These are phyloP conservation scores for Ceratobasidium theobromae DNA, from an alignment of 1,284 basidiomycete species.

Conservation along the genomic window DNA sequence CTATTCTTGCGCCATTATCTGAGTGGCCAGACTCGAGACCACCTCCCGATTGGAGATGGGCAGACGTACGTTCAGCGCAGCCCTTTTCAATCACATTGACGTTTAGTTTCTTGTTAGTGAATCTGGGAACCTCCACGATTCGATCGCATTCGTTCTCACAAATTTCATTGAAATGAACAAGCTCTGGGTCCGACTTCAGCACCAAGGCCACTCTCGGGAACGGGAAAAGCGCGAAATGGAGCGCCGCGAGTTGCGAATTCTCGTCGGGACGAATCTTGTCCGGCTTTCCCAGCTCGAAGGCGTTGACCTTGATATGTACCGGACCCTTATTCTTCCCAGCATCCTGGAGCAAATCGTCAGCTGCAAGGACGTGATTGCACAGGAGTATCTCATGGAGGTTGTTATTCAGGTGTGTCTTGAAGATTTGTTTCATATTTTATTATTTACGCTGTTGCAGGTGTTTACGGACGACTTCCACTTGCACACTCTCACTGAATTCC, in stretches of 20 bases:
- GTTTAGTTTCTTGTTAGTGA: slow-evolving; percentile 54
- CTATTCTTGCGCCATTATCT: slow-evolving; percentile 93
- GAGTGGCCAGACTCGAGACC: slow-evolving; percentile 90
- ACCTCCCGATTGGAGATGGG: slow-evolving; percentile 83
- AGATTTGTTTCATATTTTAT: neutral
- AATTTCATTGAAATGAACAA: slow-evolving; percentile 99
- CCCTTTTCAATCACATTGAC: neutral
- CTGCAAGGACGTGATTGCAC: slow-evolving; percentile 95
- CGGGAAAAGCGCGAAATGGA: slow-evolving; percentile 95
- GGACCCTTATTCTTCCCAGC: slow-evolving; percentile 78
- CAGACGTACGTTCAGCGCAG: slow-evolving; percentile 61
- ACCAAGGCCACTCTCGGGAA: slow-evolving; percentile 92
- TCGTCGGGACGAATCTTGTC: slow-evolving; percentile 95
- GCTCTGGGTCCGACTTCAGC: slow-evolving; percentile 94
- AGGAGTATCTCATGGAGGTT: slow-evolving; percentile 98
- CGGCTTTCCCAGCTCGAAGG: slow-evolving; percentile 90
- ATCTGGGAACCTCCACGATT: slow-evolving; percentile 85
- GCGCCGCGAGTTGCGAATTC: slow-evolving; percentile 85
- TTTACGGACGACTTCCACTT: slow-evolving; percentile 97
- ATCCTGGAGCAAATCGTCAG: slow-evolving; percentile 94
- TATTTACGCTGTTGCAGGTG: slow-evolving; percentile 55
- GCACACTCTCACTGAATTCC: slow-evolving; percentile 87
- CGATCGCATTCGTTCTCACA: slow-evolving; percentile 89
- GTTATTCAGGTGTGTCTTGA: slow-evolving; percentile 77
- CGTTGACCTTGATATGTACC: slow-evolving; percentile 89